A percentile compares a stretch with the other conserved stretches of the same genome.
Conservation (phyloP, 176 grass and related monocot species). For the Hsuehochloa calcarea region DNA sequence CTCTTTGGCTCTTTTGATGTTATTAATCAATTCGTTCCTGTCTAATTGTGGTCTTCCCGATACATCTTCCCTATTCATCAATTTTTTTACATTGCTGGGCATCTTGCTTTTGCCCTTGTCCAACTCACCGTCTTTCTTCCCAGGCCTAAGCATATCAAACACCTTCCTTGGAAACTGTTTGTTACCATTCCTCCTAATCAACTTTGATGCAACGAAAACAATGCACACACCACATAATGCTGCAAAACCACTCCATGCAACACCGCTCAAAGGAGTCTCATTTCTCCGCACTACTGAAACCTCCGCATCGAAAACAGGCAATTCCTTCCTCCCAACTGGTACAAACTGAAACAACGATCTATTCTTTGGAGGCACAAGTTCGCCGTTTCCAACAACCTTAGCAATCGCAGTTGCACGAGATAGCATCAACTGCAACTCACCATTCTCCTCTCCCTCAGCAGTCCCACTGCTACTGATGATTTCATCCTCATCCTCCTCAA, state of each 20-base stretch:
- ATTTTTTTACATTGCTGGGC: background rate
- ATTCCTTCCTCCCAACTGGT: conserved; percentile 4
- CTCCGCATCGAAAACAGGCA: background rate
- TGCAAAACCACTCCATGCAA: conserved; percentile 24
- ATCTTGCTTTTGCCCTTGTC: background rate
- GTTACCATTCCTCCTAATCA: background rate
- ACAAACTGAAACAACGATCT: conserved; percentile 25
- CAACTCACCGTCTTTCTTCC: background rate
- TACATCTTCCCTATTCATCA: background rate
- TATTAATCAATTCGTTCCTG: conserved; percentile 27
- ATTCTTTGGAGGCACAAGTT: conserved; percentile 4
- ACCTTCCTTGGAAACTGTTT: background rate
- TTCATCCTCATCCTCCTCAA: conserved; percentile 40
- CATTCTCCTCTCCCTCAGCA: background rate
- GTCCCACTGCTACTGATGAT: conserved; percentile 22
- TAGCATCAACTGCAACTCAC: background rate
- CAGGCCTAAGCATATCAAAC: background rate
- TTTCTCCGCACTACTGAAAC: background rate
- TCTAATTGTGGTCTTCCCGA: conserved; percentile 4
- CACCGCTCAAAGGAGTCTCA: background rate
- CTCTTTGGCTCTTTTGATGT: conserved; percentile 24
- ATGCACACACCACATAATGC: conserved; percentile 37
- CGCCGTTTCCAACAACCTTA: background rate
- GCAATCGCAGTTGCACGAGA: conserved; percentile 33
- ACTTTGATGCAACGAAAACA: background rate